These are phyloP conservation scores for Macrophomina phaseolina DNA, from an alignment of 2,329 filamentous ascomycete genomes.

Conservation along the genomic window DNA sequence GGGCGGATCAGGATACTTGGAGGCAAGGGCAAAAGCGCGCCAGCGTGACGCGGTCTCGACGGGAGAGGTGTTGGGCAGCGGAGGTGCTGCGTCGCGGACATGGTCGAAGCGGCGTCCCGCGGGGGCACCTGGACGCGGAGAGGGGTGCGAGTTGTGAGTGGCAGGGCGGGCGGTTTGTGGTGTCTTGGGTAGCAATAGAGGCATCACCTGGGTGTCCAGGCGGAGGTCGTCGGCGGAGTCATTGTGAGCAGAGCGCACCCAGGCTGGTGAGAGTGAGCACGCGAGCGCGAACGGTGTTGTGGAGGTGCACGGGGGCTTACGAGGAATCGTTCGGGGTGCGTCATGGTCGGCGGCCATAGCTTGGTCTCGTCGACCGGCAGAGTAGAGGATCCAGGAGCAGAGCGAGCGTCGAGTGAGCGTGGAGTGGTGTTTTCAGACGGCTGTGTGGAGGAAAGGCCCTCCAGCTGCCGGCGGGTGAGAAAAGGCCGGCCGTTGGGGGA, in stretches of 20 bases:
- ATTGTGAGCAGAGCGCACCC: conserved; percentile 46
- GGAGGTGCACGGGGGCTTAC: conserved; percentile 19
- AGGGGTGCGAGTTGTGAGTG: conserved; percentile 46
- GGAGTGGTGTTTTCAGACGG: not conserved
- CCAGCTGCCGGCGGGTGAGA: conserved; percentile 19
- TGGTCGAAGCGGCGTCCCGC: conserved; percentile 48
- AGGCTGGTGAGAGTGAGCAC: conserved; percentile 33
- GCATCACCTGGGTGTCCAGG: conserved; percentile 18
- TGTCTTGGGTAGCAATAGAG: conserved; percentile 31
- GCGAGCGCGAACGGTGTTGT: not conserved
- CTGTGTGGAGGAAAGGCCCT: conserved; percentile 18
- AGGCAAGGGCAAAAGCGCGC: conserved; percentile 44
- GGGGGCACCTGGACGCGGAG: conserved; percentile 44
- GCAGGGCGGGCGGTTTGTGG: conserved; percentile 42
- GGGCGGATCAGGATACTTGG: conserved; percentile 35
- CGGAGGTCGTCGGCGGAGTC: conserved; percentile 30
- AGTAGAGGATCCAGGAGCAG: conserved; percentile 7
- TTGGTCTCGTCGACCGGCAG: not conserved
- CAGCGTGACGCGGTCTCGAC: conserved; percentile 46
- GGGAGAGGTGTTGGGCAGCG: conserved; percentile 42
- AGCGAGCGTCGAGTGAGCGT: conserved; percentile 13
- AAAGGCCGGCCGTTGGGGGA: conserved; percentile 20
- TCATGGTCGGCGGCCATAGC: conserved; percentile 22
- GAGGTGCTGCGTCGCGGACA: conserved; percentile 44
- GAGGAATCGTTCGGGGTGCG: conserved; percentile 21